A percentile compares a stretch with the other conserved stretches of the same genome.
Evolutionary conservation across 176 grass and related monocot genomes (phyloP).

Genomic region (Aegilops umbellulata): DNA sequence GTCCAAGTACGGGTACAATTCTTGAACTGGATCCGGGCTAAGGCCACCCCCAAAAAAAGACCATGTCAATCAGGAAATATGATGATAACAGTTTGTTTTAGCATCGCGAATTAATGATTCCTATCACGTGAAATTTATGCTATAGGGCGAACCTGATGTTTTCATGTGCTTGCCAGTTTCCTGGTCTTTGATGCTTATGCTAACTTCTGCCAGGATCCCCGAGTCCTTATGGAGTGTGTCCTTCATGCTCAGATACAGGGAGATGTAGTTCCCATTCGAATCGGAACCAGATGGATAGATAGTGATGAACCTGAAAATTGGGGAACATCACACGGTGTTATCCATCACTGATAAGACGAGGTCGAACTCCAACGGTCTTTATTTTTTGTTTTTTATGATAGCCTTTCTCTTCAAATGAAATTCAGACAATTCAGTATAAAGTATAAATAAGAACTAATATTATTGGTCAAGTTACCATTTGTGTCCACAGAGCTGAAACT

Average conservation of each 20-base stretch:
- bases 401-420: neutral
- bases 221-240: neutral
- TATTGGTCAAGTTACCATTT: slow-evolving; percentile 30
- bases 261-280: slow-evolving; percentile 16
- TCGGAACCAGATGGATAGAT: neutral
- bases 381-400: neutral
- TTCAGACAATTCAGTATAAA: neutral
- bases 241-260: slow-evolving; percentile 22
- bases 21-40: neutral
- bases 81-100: neutral
- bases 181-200: slow-evolving; percentile 23
- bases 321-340: no score
- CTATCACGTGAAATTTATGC: neutral
- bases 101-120: neutral
- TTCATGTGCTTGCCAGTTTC: neutral
- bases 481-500: slow-evolving; percentile 22
- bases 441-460: neutral
- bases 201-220: neutral
- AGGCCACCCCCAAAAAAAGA: no score
- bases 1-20: neutral
- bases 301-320: slow-evolving; percentile 13
- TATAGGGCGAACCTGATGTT: neutral
- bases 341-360: no score
- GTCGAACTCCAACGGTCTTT: neutral
- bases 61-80: neutral